Conservation (phyloP, 2,329 filamentous ascomycete genomes). For the Alternaria burnsii region DNA sequence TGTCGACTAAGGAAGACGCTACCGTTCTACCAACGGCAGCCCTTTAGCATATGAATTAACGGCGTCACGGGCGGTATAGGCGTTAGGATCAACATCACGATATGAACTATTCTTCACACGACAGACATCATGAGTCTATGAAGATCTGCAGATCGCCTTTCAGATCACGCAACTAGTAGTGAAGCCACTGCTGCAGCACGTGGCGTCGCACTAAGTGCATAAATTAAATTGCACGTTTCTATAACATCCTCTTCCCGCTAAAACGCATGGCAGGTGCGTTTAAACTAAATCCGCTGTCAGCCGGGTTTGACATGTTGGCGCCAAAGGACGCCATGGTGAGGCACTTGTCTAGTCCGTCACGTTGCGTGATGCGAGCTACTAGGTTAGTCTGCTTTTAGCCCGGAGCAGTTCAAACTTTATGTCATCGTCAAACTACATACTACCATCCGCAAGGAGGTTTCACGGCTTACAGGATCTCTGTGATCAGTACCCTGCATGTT, state of each 20-base stretch:
- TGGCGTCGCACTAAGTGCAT: conserved; percentile 26
- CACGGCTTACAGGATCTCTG: conserved; percentile 1
- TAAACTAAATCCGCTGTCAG: conserved; percentile 32
- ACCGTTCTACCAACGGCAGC: conserved; percentile 15
- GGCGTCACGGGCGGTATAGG: conserved; percentile 26
- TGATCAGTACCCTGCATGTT: conserved; percentile 4
- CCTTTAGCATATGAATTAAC: conserved; percentile 17
- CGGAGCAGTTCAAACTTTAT: conserved; percentile 17
- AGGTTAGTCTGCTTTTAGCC: conserved; percentile 7
- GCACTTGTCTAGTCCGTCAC: conserved; percentile 9
- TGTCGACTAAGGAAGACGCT: conserved; percentile 45
- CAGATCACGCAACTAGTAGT: conserved; percentile 17
- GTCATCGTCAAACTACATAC: conserved; percentile 25
- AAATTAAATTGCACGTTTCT: conserved; percentile 21
- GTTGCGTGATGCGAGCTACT: conserved; percentile 8
- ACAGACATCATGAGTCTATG: conserved; percentile 10
- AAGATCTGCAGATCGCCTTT: conserved; percentile 18
- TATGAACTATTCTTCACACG: conserved; percentile 4
- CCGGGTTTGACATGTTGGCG: conserved; percentile 24
- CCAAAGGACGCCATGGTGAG: conserved; percentile 9
- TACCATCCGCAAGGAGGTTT: conserved; percentile 5
- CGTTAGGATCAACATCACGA: conserved; percentile 17
- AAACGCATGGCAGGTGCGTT: conserved; percentile 20
- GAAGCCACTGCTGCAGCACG: conserved; percentile 26
- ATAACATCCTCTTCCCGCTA: conserved; percentile 18